Evolutionary conservation across 2,329 filamentous ascomycete species (phyloP), one percentile per base, ranked within the genome.

Genomic region (Ceratocystiopsis sp.): DNA sequence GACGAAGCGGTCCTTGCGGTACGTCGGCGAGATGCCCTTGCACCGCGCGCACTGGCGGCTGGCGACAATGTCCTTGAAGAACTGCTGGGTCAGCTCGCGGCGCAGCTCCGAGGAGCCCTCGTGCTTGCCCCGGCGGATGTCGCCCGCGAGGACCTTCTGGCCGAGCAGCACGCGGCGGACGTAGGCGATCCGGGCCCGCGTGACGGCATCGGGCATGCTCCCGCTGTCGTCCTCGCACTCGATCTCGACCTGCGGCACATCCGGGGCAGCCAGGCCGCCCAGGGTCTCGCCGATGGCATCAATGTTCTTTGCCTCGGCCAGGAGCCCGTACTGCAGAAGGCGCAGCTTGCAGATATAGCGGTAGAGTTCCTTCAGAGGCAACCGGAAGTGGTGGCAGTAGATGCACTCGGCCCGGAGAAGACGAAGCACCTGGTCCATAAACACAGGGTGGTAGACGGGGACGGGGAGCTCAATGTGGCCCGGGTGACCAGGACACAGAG

Each of bases 391-490:
- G 56, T 87, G 80, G 62, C 93, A 98, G 64, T 94, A 95, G 46
- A 80, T 73, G 59, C 91, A 98, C 60, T 89, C 82, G 43, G 84
- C 81, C 52, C 86, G 78, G 17, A 98, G 70, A 38, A 98, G 68
- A 38, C 84, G 80, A 49, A 93, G 74, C 42, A 87, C 73, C 59
- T 95, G 87, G 57, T 95, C 87, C 68, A 98, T 81, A 56, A 95
- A 96, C 2, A 86, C 82, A n/a, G 89, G 84, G 60, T 98, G 89
- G 59, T 96, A 98, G 42, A 95, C 84, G 39, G 84, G 84, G 13
- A 87, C 80, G 14, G 91, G 87, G 13, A 98, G 77, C 54, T 95
- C 85, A 59, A 98, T 93, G 57, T 98, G 91, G 42, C 91, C 93
- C 46, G 82, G 75, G 65, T 98, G 93, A 45, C 93, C 93, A 8